These are phyloP conservation scores for Chamaecyparis obtusa DNA, from an alignment of 75 land plant genomes.

Conservation along the genomic window DNA sequence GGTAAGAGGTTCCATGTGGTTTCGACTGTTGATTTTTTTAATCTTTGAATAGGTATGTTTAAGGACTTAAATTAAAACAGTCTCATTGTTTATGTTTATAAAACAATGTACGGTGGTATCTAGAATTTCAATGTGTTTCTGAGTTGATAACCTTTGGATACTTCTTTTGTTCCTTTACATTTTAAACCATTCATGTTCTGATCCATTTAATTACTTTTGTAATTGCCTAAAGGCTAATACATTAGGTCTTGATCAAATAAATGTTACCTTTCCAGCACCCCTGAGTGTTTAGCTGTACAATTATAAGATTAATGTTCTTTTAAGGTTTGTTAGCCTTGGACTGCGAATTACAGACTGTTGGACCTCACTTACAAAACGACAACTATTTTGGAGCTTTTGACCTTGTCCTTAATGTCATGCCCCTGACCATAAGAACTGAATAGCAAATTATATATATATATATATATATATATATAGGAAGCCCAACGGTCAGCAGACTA, in stretches of 20 bases:
- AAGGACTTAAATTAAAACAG: background rate
- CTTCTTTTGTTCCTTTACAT: background rate
- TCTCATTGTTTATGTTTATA: background rate
- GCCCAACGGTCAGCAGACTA: too few relatives aligned
- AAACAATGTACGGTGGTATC: background rate
- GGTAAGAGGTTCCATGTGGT: conserved; percentile 4
- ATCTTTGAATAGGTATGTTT: background rate
- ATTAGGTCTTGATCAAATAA: background rate
- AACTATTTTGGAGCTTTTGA: background rate
- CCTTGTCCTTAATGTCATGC: background rate
- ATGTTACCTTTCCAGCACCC: background rate
- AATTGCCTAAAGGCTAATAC: background rate
- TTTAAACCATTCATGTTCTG: background rate
- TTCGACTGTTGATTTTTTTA: background rate
- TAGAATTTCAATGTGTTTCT: background rate
- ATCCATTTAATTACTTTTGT: background rate
- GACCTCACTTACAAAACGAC: background rate
- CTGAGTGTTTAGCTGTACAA: background rate
- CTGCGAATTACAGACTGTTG: background rate
- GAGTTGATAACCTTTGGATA: background rate
- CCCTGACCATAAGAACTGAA: too few relatives aligned
- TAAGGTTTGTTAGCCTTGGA: background rate
- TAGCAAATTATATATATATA: too few relatives aligned
- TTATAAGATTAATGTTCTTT: background rate
- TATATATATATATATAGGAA: too few relatives aligned